Percentiles rank a stretch among this genome's conserved stretches.
These are phyloP conservation scores for Malus hybrid DNA, from an alignment of 331 rosid species.

Conservation along the genomic window DNA sequence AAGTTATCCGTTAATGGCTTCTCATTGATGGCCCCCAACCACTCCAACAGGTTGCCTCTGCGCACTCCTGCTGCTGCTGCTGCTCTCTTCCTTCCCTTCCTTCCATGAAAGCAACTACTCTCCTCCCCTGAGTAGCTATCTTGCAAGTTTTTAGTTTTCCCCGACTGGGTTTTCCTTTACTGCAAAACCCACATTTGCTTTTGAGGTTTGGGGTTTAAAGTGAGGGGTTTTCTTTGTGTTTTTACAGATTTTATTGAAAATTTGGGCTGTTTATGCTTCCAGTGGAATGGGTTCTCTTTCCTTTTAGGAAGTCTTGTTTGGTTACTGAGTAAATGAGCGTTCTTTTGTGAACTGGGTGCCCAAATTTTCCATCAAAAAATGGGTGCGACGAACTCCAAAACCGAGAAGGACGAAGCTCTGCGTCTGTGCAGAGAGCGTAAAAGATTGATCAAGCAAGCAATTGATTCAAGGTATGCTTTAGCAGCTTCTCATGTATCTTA, in stretches of 20 bases:
- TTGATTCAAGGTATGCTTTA: slow-evolving; percentile 75
- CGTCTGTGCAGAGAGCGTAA: slow-evolving; percentile 69
- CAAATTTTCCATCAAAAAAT: slow-evolving; percentile 23
- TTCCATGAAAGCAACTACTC: slow-evolving; percentile 12
- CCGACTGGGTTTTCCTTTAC: slow-evolving; percentile 7
- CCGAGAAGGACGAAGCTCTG: slow-evolving; percentile 67
- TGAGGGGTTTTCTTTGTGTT: neutral
- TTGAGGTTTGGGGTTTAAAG: slow-evolving; percentile 19
- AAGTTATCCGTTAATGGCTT: slow-evolving; percentile 24
- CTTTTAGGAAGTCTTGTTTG: slow-evolving; percentile 1
- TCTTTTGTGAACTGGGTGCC: slow-evolving; percentile 18
- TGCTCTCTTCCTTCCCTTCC: slow-evolving; percentile 4
- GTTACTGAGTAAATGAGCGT: slow-evolving; percentile 11
- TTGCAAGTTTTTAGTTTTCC: neutral
- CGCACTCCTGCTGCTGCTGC: neutral
- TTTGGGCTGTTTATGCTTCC: neutral
- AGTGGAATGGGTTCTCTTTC: neutral
- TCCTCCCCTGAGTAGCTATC: neutral
- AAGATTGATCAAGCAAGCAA: slow-evolving; percentile 67
- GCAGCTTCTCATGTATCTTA: slow-evolving; percentile 89
- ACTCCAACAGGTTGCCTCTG: slow-evolving; percentile 16
- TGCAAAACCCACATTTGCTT: slow-evolving; percentile 13
- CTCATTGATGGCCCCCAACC: slow-evolving; percentile 25
- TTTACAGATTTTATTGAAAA: neutral
- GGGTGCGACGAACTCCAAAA: slow-evolving; percentile 78